These are phyloP conservation scores for Lachnellula cervina DNA, from an alignment of 2,329 filamentous ascomycete species.

Conservation along the genomic window DNA sequence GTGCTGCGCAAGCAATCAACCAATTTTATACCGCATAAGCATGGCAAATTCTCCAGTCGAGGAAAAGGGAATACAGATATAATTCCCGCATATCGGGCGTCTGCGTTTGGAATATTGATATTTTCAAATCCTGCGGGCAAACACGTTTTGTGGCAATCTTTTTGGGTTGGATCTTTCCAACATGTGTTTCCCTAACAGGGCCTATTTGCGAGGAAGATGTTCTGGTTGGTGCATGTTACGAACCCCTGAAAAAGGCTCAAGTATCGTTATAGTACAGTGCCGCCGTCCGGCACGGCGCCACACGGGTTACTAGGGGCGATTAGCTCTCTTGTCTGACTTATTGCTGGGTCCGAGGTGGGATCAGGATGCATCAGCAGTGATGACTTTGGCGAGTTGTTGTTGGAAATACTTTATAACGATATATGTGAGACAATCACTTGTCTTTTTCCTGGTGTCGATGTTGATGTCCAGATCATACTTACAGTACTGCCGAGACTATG, in stretches of 20 bases:
- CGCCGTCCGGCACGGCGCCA: background rate
- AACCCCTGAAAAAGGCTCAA: background rate
- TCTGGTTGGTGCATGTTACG: background rate
- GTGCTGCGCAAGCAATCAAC: background rate
- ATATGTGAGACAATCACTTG: background rate
- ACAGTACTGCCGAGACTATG: conserved; percentile 13
- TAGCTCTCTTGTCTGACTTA: background rate
- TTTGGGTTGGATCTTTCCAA: background rate
- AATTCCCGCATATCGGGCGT: background rate
- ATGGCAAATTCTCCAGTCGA: background rate
- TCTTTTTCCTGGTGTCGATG: background rate
- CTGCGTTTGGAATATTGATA: background rate
- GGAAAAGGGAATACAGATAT: no score
- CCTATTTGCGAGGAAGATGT: background rate
- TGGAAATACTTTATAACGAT: background rate
- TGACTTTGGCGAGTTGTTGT: background rate
- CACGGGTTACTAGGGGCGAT: background rate
- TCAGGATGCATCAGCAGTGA: background rate
- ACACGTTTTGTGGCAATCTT: background rate
- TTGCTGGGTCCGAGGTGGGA: background rate
- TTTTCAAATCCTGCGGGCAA: background rate
- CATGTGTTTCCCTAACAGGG: background rate
- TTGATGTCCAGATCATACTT: background rate
- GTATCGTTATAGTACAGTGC: background rate
- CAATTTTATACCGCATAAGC: background rate